phyloP scores from a whole-genome alignment of 164 flowering plant genomes.

The Malania oleifera region DNA sequence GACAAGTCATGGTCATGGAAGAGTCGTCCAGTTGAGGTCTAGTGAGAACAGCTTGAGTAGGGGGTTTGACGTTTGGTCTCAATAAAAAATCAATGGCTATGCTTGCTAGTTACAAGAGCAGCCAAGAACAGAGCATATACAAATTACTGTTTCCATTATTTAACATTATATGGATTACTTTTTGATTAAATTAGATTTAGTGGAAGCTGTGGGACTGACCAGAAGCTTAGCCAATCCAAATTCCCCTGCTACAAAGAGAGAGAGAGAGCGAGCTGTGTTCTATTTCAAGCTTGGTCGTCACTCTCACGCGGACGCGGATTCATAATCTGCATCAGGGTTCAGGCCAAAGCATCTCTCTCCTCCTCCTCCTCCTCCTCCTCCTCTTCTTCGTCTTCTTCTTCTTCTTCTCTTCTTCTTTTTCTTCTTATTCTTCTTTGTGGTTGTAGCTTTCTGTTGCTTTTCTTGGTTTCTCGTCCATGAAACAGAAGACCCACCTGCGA shows the following conservation, averaged over 20 bases:
- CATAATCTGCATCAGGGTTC: not conserved
- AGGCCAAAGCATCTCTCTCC: not conserved
- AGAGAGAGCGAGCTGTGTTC: conserved; percentile 10
- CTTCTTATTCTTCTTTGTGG: conserved; percentile 5
- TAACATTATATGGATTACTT: no score
- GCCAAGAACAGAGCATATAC: no score
- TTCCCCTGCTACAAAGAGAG: conserved; percentile 1
- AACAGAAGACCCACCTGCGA: not conserved
- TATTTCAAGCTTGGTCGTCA: conserved; percentile 15
- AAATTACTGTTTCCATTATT: no score
- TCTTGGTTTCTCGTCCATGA: no score
- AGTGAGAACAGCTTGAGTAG: no score
- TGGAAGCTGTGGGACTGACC: conserved; percentile 7
- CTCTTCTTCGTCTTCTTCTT: conserved; percentile 8
- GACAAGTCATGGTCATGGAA: no score
- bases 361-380: conserved; percentile 8
- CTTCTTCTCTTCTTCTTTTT: conserved; percentile 2
- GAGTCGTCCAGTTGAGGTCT: no score
- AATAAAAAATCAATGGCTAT: no score
- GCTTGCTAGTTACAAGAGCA: no score
- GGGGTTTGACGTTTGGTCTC: no score
- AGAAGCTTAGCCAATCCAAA: no score
- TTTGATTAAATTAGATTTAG: not conserved
- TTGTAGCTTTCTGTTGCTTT: not conserved
- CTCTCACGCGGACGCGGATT: conserved; percentile 22